These are phyloP conservation scores for Erigeron canadensis DNA, from an alignment of 129 eudicot genomes.

Conservation along the genomic window DNA sequence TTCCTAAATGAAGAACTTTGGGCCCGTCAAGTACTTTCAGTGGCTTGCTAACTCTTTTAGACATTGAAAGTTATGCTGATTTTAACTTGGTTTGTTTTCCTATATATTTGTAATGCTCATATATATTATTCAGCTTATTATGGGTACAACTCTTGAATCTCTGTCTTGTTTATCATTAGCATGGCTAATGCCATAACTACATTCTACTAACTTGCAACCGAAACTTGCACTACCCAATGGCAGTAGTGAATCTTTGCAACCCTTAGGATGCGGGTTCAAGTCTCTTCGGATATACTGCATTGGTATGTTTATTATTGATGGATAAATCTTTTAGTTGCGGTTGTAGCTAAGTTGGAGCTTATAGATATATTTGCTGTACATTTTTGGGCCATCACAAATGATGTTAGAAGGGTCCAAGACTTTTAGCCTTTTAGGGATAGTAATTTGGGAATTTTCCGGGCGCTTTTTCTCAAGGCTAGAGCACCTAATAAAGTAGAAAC, in stretches of 20 bases:
- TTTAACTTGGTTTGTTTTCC: too few relatives aligned
- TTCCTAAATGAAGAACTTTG: neutral
- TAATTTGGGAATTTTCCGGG: neutral
- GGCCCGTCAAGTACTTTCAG: neutral
- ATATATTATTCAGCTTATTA: too few relatives aligned
- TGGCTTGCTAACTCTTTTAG: neutral
- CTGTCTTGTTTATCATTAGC: neutral
- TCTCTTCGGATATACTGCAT: neutral
- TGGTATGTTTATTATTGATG: neutral
- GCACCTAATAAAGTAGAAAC: neutral
- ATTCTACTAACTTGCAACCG: neutral
- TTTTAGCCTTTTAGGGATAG: neutral
- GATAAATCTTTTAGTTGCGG: neutral
- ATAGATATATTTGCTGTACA: neutral
- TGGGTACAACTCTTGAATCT: too few relatives aligned
- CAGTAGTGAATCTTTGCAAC: neutral
- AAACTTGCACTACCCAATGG: neutral
- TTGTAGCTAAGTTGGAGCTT: slow-evolving; percentile 4
- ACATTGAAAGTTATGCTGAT: neutral
- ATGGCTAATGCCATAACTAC: neutral
- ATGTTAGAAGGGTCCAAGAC: neutral
- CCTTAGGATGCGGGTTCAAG: neutral
- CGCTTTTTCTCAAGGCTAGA: neutral
- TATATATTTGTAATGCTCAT: too few relatives aligned
- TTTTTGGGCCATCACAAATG: neutral